phyloP scores from a whole-genome alignment of 257 asterid genomes.

The Henckelia pumila region DNA sequence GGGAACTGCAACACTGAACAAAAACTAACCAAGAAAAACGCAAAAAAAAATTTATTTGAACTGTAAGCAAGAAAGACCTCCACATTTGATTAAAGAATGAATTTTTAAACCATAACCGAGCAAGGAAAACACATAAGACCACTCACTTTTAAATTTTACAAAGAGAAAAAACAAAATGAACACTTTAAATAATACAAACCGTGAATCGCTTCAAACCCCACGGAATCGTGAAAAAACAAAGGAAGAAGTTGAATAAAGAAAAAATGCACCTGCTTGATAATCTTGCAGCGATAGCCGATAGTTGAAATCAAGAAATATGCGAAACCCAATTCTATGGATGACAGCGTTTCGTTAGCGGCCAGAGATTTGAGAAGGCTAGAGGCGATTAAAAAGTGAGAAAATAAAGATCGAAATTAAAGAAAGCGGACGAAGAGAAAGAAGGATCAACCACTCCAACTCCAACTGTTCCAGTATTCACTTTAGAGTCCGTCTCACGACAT shows the following conservation, averaged over 20 bases:
- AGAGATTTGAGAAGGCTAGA: too few relatives aligned
- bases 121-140: not conserved
- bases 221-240: not conserved
- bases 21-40: constrained; percentile 7
- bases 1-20: not conserved
- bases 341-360: too few relatives aligned
- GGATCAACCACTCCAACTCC: too few relatives aligned
- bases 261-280: constrained; percentile 65
- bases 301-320: too few relatives aligned
- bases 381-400: too few relatives aligned
- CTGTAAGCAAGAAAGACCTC: not conserved
- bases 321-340: too few relatives aligned
- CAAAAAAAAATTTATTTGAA: not conserved
- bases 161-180: not conserved
- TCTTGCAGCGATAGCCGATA: constrained; percentile 58
- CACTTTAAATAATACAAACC: not conserved
- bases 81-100: not conserved
- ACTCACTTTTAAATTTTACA: not conserved
- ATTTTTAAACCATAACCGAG: not conserved
- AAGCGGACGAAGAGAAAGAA: too few relatives aligned
- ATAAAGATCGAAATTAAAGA: too few relatives aligned
- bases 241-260: not conserved
- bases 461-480: too few relatives aligned
- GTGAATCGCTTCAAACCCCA: not conserved
- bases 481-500: too few relatives aligned